Evolutionary conservation across 768 basidiomycete genomes (phyloP), one percentile per base, ranked within the genome.

Genomic region (Termitomyces sp.): DNA sequence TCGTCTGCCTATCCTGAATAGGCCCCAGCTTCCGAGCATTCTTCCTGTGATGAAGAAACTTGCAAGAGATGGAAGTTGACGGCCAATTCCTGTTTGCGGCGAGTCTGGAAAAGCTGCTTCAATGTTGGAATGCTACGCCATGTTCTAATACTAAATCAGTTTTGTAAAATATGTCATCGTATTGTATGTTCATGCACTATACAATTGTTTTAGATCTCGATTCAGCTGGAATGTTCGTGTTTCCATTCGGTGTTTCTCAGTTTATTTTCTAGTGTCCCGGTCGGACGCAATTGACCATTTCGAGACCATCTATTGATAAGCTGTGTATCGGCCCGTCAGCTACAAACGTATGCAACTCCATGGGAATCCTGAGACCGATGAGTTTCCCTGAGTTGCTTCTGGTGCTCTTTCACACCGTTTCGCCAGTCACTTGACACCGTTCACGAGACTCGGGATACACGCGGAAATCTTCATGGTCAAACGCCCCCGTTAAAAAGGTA

Each of bases 11-110:
- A 17, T 30, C 45, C 42, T 56, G 14, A 53, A 42, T 37, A 11
- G 10, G 7, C 5, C 35, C 22, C 14, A 69, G 69, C 65, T 70
- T n/a, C 68, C 68, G 17, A 66, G 65, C 5, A 64, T 68, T 1
- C 35, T 65, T 12, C 40, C 54, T 2, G 57, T 58, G 12, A 32
- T 72, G 5, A 52, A 62, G 34, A 59, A 58, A 7, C 45, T 67
- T 9, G n/a, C 54, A 46, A 2, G 28, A 55, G 12, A 32, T 70
- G 22, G 49, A 55, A 14, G 58, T 68, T 14, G 60, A 62, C 5
- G 65, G 64, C 46, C 59, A 63, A 55, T 65, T 58, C 21, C 26
- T 60, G 19, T 58, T 69, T 17, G 48, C 51, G 3, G n/a, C 55
- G 17, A 47, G 68, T 22, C 28, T 68, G 6, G 52, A 55, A 42